Evolutionary conservation across 345 rosid genomes (phyloP).

Genomic region (Eucalyptus polybractea): DNA sequence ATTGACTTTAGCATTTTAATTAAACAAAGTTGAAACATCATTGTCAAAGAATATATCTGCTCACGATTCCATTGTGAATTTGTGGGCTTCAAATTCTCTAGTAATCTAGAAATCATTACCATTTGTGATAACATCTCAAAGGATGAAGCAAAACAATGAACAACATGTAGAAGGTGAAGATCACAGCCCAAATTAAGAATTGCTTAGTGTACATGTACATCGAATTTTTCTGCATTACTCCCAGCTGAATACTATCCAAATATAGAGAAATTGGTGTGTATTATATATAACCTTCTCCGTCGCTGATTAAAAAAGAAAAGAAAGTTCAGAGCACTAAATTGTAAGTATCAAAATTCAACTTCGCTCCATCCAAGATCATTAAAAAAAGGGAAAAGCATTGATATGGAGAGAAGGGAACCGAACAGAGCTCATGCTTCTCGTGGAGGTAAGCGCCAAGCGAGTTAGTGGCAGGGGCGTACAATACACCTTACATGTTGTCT

Average conservation of each 20-base stretch:
- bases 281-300: background rate
- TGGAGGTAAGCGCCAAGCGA: too few species aligned
- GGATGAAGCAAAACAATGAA: background rate
- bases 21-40: too few species aligned
- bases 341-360: background rate
- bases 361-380: background rate
- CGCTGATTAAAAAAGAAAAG: background rate
- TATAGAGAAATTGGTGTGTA: background rate
- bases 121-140: too few species aligned
- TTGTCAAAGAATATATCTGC: too few species aligned
- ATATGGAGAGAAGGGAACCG: background rate
- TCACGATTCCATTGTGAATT: too few species aligned
- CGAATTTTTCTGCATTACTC: background rate
- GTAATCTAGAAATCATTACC: too few species aligned
- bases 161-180: background rate
- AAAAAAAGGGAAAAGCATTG: background rate
- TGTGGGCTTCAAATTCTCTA: too few species aligned
- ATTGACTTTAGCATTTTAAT: too few species aligned
- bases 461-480: too few species aligned
- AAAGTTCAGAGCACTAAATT: background rate
- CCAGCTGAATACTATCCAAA: too few species aligned
- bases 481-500: too few species aligned
- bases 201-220: background rate
- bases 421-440: background rate
- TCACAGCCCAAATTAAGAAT: too few species aligned